A percentile compares a stretch with the other conserved stretches of the same genome.
Evolutionary conservation across 352 stramenopile genomes (phyloP).

Genomic region (Albugo laibachii): DNA sequence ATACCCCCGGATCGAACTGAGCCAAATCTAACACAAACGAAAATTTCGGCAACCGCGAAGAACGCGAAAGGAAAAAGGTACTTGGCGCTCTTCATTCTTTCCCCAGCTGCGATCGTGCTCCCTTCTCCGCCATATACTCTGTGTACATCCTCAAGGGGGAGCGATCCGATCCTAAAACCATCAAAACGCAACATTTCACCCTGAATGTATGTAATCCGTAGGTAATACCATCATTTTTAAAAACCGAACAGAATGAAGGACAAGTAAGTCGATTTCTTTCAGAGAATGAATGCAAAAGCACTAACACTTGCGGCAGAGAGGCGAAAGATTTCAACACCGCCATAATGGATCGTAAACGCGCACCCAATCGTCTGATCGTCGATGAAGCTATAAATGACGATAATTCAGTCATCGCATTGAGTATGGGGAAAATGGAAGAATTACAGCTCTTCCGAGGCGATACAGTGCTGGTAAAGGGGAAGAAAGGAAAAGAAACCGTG

Average conservation of each 20-base stretch:
- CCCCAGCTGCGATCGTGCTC: too few species aligned
- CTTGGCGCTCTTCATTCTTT: too few species aligned
- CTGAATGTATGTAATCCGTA: too few species aligned
- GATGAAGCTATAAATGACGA: slow-evolving; percentile 96
- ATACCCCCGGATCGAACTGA: too few species aligned
- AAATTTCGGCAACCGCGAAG: too few species aligned
- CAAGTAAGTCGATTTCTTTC: slow-evolving; percentile 3
- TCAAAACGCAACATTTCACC: too few species aligned
- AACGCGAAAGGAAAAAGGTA: too few species aligned
- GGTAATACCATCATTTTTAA: neutral
- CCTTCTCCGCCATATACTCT: too few species aligned
- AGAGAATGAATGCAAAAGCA: neutral
- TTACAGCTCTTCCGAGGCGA: slow-evolving; percentile 97
- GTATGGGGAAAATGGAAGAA: slow-evolving; percentile 95
- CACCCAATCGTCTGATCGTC: slow-evolving; percentile 96
- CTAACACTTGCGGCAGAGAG: neutral
- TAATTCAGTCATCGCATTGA: slow-evolving; percentile 91
- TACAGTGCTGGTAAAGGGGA: slow-evolving; percentile 98
- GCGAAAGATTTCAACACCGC: slow-evolving; percentile 64
- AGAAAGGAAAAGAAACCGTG: slow-evolving; percentile 96
- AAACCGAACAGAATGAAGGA: slow-evolving; percentile 2
- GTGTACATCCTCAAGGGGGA: too few species aligned
- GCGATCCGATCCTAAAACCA: too few species aligned
- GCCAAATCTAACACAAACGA: too few species aligned
- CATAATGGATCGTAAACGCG: slow-evolving; percentile 87